A percentile compares a stretch with the other conserved stretches of the same genome.
These are phyloP conservation scores for Sarcodon aspratus DNA, from an alignment of 768 basidiomycete species.

Conservation along the genomic window DNA sequence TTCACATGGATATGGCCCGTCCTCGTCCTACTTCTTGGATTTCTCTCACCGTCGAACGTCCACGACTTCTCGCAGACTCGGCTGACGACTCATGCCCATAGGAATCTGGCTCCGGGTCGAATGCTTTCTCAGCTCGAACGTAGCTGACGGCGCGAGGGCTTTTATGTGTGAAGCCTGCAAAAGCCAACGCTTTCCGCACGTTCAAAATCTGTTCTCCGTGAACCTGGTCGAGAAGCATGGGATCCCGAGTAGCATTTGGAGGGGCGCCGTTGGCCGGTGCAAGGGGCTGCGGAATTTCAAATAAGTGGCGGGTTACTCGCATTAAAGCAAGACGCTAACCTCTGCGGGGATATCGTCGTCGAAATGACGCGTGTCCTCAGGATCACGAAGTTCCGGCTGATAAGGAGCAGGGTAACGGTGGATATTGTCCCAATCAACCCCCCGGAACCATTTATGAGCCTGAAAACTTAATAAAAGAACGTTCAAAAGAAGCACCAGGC, in stretches of 20 bases:
- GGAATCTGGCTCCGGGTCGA: slow-evolving; percentile 44
- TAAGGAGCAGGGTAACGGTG: slow-evolving; percentile 82
- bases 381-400: slow-evolving; percentile 68
- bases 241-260: slow-evolving; percentile 80
- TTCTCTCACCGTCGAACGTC: slow-evolving; percentile 53
- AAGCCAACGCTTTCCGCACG: slow-evolving; percentile 84
- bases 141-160: slow-evolving; percentile 74
- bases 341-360: slow-evolving; percentile 90
- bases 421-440: slow-evolving; percentile 83
- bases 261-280: slow-evolving; percentile 82
- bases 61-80: slow-evolving; percentile 27
- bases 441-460: slow-evolving; percentile 85
- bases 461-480: slow-evolving; percentile 15
- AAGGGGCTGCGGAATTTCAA: slow-evolving; percentile 51
- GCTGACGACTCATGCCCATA: slow-evolving; percentile 30
- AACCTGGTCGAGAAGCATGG: slow-evolving; percentile 72
- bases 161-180: slow-evolving; percentile 87
- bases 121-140: slow-evolving; percentile 61
- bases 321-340: slow-evolving; percentile 30
- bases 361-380: slow-evolving; percentile 90
- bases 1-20: slow-evolving; percentile 76
- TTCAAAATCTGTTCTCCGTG: slow-evolving; percentile 83
- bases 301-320: slow-evolving; percentile 11
- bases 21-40: slow-evolving; percentile 55
- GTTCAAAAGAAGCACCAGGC: slow-evolving; percentile 2